phyloP scores from a whole-genome alignment of 108 stramenopile species.

The Cyclostephanos invisitatus region DNA sequence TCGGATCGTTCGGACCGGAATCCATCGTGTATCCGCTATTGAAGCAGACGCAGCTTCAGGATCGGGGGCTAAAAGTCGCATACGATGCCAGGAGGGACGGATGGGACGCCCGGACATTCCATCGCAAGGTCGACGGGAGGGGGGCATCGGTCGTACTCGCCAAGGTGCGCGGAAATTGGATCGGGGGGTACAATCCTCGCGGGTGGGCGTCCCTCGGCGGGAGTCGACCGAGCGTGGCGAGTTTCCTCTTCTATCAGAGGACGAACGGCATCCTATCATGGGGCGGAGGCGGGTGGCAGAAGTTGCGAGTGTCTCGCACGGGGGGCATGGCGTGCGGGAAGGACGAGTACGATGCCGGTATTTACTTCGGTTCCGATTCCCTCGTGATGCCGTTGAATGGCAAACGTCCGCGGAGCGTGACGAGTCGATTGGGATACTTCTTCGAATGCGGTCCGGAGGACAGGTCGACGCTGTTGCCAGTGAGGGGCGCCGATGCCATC shows the following conservation, averaged over 20 bases:
- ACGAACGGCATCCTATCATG: slow-evolving; percentile 24
- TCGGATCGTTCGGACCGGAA: slow-evolving; percentile 20
- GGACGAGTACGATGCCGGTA: slow-evolving; percentile 63
- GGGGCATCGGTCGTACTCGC: slow-evolving; percentile 66
- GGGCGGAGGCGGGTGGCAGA: slow-evolving; percentile 71
- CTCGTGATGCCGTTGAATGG: slow-evolving; percentile 60
- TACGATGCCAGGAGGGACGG: slow-evolving; percentile 65
- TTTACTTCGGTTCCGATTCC: slow-evolving; percentile 66
- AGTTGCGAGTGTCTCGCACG: slow-evolving; percentile 62
- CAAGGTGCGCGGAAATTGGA: slow-evolving; percentile 30
- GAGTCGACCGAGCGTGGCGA: slow-evolving; percentile 55
- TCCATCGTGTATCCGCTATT: slow-evolving; percentile 53
- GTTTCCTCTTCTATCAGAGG: slow-evolving; percentile 65
- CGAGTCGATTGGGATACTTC: slow-evolving; percentile 65
- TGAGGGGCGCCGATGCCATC: slow-evolving; percentile 30
- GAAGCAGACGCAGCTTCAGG: slow-evolving; percentile 73
- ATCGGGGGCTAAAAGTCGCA: slow-evolving; percentile 49
- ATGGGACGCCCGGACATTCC: slow-evolving; percentile 57
- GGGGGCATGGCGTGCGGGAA: slow-evolving; percentile 74
- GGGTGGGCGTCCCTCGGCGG: slow-evolving; percentile 70
- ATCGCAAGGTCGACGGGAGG: slow-evolving; percentile 62
- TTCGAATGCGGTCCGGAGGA: slow-evolving; percentile 65
- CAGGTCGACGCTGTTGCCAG: slow-evolving; percentile 43
- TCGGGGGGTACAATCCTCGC: slow-evolving; percentile 76
- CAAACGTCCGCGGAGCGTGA: slow-evolving; percentile 29